Evolutionary conservation across 2,329 filamentous ascomycete genomes (phyloP).

Genomic region (Cercospora zeina): DNA sequence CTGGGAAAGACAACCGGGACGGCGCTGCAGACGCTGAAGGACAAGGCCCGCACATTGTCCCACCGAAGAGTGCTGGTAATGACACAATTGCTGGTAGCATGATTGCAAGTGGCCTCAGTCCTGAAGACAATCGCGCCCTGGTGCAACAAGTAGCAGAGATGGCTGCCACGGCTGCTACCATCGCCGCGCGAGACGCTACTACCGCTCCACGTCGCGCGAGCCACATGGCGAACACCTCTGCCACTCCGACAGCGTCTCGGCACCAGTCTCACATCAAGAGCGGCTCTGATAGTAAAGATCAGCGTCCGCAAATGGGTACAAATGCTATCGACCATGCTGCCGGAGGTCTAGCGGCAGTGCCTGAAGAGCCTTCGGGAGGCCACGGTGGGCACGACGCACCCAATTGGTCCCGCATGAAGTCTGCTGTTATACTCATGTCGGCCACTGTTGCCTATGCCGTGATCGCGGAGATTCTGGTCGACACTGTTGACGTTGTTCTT

Average conservation of each 20-base stretch:
- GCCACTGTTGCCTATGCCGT: conserved; percentile 93
- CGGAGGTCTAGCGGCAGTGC: conserved; percentile 33
- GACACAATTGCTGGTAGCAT: conserved; percentile 46
- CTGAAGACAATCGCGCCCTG: conserved; percentile 77
- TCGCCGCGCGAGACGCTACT: conserved; percentile 76
- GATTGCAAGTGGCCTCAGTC: conserved; percentile 66
- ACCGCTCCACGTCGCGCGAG: conserved; percentile 54
- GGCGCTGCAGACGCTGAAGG: conserved; percentile 33
- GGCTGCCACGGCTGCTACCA: conserved; percentile 83
- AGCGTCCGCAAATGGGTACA: conserved; percentile 2
- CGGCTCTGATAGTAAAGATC: conserved; percentile 21
- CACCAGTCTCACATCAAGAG: conserved; percentile 23
- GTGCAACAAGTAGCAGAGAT: conserved; percentile 90
- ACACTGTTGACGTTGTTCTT: conserved; percentile 95
- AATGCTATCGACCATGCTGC: conserved; percentile 35
- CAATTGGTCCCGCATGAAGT: conserved; percentile 94
- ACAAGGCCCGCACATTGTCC: conserved; percentile 70
- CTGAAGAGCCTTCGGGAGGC: conserved; percentile 37
- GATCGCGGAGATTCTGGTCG: conserved; percentile 94
- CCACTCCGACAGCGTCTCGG: conserved; percentile 19
- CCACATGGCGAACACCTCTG: conserved; percentile 41
- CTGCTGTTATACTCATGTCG: conserved; percentile 79
- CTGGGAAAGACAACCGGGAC: conserved; percentile 22
- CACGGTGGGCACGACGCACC: conserved; percentile 90
- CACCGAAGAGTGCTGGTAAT: conserved; percentile 62